Percentiles rank a stretch among this genome's conserved stretches.
These are phyloP conservation scores for Fomitopsis palustris DNA, from an alignment of 1,284 basidiomycete species.

Conservation along the genomic window DNA sequence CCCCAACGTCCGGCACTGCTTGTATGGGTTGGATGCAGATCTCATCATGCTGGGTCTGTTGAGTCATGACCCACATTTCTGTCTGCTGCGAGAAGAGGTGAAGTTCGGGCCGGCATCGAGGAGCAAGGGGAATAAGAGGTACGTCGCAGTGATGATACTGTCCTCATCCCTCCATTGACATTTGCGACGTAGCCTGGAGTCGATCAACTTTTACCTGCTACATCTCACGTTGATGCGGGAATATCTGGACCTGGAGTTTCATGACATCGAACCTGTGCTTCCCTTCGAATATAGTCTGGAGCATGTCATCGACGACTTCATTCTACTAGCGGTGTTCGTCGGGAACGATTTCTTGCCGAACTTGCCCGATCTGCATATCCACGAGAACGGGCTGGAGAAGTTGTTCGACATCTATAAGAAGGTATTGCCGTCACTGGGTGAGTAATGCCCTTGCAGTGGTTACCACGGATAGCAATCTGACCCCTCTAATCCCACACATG, in stretches of 20 bases:
- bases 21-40: slow-evolving; percentile 98
- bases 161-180: background rate
- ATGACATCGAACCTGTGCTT: slow-evolving; percentile 54
- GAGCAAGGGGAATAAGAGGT: slow-evolving; percentile 71
- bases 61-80: slow-evolving; percentile 99
- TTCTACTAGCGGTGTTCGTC: slow-evolving; percentile 93
- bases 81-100: slow-evolving; percentile 95
- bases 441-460: slow-evolving; percentile 20
- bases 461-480: no score
- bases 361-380: slow-evolving; percentile 95
- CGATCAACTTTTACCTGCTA: slow-evolving; percentile 92
- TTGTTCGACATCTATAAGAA: slow-evolving; percentile 96
- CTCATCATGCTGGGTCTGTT: slow-evolving; percentile 97
- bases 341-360: slow-evolving; percentile 98
- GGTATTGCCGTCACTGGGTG: slow-evolving; percentile 79
- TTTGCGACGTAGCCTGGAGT: slow-evolving; percentile 57
- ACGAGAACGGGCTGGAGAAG: slow-evolving; percentile 91
- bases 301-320: slow-evolving; percentile 96
- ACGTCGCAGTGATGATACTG: slow-evolving; percentile 18
- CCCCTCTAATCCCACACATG: slow-evolving; percentile 55
- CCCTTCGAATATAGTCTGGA: slow-evolving; percentile 83
- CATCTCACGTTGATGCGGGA: slow-evolving; percentile 95
- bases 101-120: slow-evolving; percentile 87
- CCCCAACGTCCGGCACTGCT: slow-evolving; percentile 91
- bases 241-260: slow-evolving; percentile 96